Conservation (phyloP, 495 filamentous ascomycete genomes). For the Penicillium canescens region DNA sequence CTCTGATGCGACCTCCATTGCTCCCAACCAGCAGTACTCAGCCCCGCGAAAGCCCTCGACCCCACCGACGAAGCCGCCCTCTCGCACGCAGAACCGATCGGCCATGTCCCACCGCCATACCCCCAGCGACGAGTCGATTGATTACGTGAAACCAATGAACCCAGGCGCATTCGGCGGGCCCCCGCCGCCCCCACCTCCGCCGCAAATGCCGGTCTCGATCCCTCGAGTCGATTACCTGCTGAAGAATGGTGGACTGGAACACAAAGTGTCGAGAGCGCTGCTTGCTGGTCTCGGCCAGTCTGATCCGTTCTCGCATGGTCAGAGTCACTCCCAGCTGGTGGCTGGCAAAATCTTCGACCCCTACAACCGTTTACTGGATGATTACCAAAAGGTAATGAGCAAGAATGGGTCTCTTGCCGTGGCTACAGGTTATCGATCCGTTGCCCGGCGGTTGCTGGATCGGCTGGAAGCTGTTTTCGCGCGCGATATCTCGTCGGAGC, state of each 20-base stretch:
- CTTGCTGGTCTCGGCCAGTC: slow-evolving; percentile 45
- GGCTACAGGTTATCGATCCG: slow-evolving; percentile 90
- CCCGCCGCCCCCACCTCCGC: slow-evolving; percentile 84
- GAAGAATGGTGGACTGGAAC: slow-evolving; percentile 76
- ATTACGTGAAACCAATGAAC: slow-evolving; percentile 43
- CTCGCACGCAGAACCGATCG: slow-evolving; percentile 41
- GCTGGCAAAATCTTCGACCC: slow-evolving; percentile 74
- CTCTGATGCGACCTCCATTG: slow-evolving; percentile 68
- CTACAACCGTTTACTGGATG: slow-evolving; percentile 76
- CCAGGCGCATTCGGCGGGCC: slow-evolving; percentile 45
- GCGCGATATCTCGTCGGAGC: slow-evolving; percentile 80
- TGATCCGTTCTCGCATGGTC: slow-evolving; percentile 43
- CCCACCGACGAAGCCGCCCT: slow-evolving; percentile 41
- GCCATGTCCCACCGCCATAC: slow-evolving; percentile 36
- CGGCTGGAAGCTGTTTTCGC: slow-evolving; percentile 91
- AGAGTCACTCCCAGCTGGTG: slow-evolving; percentile 33
- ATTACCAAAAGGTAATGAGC: slow-evolving; percentile 77
- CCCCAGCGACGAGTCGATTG: slow-evolving; percentile 39
- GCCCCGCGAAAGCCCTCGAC: slow-evolving; percentile 39
- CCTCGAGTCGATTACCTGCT: slow-evolving; percentile 89
- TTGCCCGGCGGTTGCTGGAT: slow-evolving; percentile 91
- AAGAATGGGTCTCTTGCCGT: slow-evolving; percentile 90
- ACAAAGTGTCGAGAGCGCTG: slow-evolving; percentile 64
- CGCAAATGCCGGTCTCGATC: slow-evolving; percentile 61
- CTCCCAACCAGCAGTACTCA: slow-evolving; percentile 56